A percentile compares a stretch with the other conserved stretches of the same genome.
Evolutionary conservation across 2,329 filamentous ascomycete species (phyloP).

Genomic region (Aspergillus neoniger): DNA sequence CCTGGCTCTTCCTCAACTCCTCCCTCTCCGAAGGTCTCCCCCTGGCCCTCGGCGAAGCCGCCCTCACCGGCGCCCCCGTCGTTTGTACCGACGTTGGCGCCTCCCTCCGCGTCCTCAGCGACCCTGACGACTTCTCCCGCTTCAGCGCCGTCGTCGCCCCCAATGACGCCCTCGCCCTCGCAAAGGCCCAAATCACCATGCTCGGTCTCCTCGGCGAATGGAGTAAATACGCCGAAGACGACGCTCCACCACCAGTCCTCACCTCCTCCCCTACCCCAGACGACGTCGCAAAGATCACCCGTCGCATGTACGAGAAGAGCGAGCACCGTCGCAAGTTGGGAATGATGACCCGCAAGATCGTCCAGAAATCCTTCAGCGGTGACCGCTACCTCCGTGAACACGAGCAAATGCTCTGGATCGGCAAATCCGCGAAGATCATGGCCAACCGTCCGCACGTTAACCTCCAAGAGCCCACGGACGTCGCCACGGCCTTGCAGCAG

Average conservation of each 20-base stretch:
- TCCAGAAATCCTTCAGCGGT: slow-evolving; percentile 61
- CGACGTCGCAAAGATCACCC: slow-evolving; percentile 57
- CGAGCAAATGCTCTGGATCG: slow-evolving; percentile 61
- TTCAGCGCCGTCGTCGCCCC: slow-evolving; percentile 66
- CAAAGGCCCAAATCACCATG: slow-evolving; percentile 63
- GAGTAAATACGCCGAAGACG: slow-evolving; percentile 60
- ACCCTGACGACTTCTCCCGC: slow-evolving; percentile 48
- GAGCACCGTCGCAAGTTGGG: slow-evolving; percentile 59
- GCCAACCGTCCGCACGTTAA: slow-evolving; percentile 27
- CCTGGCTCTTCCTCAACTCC: slow-evolving; percentile 58
- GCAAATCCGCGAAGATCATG: slow-evolving; percentile 41
- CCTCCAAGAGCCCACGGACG: slow-evolving; percentile 28
- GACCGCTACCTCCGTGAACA: slow-evolving; percentile 63
- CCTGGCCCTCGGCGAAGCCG: slow-evolving; percentile 50
- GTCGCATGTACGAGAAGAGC: slow-evolving; percentile 62
- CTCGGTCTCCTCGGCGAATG: slow-evolving; percentile 64
- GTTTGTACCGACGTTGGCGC: slow-evolving; percentile 47
- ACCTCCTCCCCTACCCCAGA: slow-evolving; percentile 52
- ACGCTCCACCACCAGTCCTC: slow-evolving; percentile 44
- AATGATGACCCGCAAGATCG: slow-evolving; percentile 60
- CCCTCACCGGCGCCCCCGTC: slow-evolving; percentile 48
- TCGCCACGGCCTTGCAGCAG: slow-evolving; percentile 28
- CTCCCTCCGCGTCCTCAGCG: slow-evolving; percentile 44
- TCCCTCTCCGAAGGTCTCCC: slow-evolving; percentile 50
- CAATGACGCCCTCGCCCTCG: slow-evolving; percentile 62